A percentile compares a stretch with the other conserved stretches of the same genome.
Conservation (phyloP, 139 green algal genomes). For the Axilococcus clingmanii region DNA sequence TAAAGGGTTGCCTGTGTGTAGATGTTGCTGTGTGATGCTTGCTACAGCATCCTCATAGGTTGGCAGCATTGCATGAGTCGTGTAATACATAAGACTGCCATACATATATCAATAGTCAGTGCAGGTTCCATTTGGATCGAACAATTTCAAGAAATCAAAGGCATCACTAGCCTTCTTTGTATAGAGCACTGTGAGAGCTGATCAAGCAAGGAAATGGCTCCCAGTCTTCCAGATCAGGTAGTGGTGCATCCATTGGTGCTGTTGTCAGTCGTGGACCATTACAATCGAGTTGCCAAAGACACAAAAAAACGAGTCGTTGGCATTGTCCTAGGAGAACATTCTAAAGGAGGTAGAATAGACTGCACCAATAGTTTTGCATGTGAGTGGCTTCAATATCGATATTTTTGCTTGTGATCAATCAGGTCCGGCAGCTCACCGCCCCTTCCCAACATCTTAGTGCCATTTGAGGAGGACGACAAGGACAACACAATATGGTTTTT, state of each 20-base stretch:
- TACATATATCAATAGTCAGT: too few relatives aligned
- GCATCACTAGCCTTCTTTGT: too few relatives aligned
- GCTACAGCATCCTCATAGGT: too few relatives aligned
- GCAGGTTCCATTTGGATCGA: too few relatives aligned
- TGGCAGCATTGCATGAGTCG: too few relatives aligned
- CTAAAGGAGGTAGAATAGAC: conserved; percentile 73
- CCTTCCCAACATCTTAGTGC: conserved; percentile 48
- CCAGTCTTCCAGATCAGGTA: conserved; percentile 71
- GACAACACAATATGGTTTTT: conserved; percentile 97
- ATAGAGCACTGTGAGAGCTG: too few relatives aligned
- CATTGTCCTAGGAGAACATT: conserved; percentile 81
- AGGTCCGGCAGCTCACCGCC: not conserved
- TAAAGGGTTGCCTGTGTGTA: too few relatives aligned
- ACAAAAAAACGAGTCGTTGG: conserved; percentile 92
- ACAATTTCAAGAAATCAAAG: too few relatives aligned
- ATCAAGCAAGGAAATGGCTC: too few relatives aligned
- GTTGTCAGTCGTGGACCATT: conserved; percentile 96
- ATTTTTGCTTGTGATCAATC: not conserved
- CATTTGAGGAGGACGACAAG: conserved; percentile 97
- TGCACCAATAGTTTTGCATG: conserved; percentile 96
- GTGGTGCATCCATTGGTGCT: conserved; percentile 94
- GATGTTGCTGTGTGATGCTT: too few relatives aligned
- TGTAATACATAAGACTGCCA: too few relatives aligned
- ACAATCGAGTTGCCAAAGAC: conserved; percentile 93
- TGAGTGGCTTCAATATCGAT: conserved; percentile 11